Percentiles rank a stretch among this genome's conserved stretches.
Conservation (phyloP, 768 basidiomycete species). For the Erythrobasidium yunnanense region DNA sequence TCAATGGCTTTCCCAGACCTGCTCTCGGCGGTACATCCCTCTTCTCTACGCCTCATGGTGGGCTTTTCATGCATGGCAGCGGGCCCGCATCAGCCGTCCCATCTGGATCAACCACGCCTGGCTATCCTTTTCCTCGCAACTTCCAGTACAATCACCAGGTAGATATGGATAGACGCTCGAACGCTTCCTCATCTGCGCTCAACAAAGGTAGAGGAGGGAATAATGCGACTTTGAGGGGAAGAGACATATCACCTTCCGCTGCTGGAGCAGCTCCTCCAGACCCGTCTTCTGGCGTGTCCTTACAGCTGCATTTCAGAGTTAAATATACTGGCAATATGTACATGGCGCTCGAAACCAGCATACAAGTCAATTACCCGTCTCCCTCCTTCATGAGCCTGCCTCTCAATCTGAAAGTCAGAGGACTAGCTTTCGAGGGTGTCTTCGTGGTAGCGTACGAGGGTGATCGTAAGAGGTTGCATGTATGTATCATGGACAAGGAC, state of each 20-base stretch:
- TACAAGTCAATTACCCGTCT: constrained; percentile 93
- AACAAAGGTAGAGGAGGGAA: too few relatives aligned
- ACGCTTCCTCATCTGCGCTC: neutral
- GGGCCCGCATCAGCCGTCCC: neutral
- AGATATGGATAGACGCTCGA: neutral
- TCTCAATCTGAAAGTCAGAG: constrained; percentile 82
- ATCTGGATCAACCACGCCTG: neutral
- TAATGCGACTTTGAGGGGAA: neutral
- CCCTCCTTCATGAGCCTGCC: constrained; percentile 94
- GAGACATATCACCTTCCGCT: neutral
- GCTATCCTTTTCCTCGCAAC: neutral
- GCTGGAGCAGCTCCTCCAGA: neutral
- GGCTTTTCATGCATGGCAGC: neutral
- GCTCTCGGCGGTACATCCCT: neutral
- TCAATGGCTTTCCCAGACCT: neutral
- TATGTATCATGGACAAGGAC: constrained; percentile 55
- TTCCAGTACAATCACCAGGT: neutral
- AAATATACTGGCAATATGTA: constrained; percentile 65
- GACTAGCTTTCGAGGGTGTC: constrained; percentile 74
- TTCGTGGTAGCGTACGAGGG: constrained; percentile 86
- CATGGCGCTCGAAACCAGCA: constrained; percentile 76
- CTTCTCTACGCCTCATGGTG: neutral
- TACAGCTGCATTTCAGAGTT: constrained; percentile 79
- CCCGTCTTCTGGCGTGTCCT: constrained; percentile 44
- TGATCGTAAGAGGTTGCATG: constrained; percentile 63